phyloP scores from a whole-genome alignment of 225 moss, liverwort and hornwort species.

The Bryoerythrophyllum caledonicum region DNA sequence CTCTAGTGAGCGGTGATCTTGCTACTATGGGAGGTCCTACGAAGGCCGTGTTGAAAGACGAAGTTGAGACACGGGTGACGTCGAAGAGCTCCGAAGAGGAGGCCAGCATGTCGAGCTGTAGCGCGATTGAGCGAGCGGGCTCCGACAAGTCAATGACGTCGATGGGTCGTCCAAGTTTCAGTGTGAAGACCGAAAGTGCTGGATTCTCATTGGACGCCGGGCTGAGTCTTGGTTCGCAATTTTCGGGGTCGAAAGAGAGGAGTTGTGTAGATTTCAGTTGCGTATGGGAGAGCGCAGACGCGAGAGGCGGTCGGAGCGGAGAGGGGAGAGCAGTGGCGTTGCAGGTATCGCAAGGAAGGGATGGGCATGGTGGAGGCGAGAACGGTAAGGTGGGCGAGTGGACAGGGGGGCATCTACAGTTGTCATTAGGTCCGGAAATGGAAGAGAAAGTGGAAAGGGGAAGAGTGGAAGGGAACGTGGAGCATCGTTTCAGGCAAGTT shows the following conservation, averaged over 20 bases:
- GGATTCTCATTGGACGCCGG: conserved; percentile 22
- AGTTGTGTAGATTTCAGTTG: conserved; percentile 14
- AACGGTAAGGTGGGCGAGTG: conserved; percentile 18
- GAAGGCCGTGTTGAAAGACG: conserved; percentile 21
- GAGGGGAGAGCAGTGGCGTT: conserved; percentile 19
- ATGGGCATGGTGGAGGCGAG: background rate
- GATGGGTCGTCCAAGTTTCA: conserved; percentile 15
- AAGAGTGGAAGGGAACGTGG: conserved; percentile 10
- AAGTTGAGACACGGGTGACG: conserved; percentile 22
- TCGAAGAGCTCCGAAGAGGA: conserved; percentile 29
- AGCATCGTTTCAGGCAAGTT: conserved; percentile 23
- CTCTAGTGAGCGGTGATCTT: conserved; percentile 13
- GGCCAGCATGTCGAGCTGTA: conserved; percentile 25
- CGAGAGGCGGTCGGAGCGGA: conserved; percentile 22
- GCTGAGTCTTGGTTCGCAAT: conserved; percentile 32
- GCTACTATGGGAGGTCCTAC: conserved; percentile 12
- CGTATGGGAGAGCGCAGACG: conserved; percentile 18
- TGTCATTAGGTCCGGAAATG: conserved; percentile 16
- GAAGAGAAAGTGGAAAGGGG: conserved; percentile 8
- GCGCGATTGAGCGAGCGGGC: conserved; percentile 23
- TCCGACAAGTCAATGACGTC: conserved; percentile 21
- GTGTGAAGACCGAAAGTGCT: conserved; percentile 26
- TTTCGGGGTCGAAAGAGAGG: background rate
- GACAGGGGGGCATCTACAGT: conserved; percentile 27
- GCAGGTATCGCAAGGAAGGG: conserved; percentile 24